A percentile compares a stretch with the other conserved stretches of the same genome.
Evolutionary conservation across 2,329 filamentous ascomycete species (phyloP).

Genomic region (Trichoderma polysporum): DNA sequence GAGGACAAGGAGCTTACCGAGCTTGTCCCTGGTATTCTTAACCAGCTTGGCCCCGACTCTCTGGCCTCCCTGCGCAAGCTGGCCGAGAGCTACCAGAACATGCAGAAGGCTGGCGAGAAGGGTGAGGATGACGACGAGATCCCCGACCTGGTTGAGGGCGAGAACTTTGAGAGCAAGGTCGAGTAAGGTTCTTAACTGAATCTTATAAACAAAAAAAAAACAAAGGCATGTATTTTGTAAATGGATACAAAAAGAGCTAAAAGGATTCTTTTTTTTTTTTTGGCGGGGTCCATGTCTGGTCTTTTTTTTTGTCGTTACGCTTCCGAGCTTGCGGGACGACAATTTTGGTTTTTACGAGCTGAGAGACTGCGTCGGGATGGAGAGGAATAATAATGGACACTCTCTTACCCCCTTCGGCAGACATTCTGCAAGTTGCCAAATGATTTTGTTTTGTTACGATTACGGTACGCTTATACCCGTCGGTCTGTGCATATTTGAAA

Average conservation of each 20-base stretch:
- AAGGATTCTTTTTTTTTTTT: not conserved
- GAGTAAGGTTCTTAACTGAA: slow-evolving; percentile 60
- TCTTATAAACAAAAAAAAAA: not conserved
- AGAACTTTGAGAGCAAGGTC: slow-evolving; percentile 98
- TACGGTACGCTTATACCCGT: slow-evolving; percentile 15
- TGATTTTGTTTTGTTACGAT: slow-evolving; percentile 22
- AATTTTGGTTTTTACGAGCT: slow-evolving; percentile 12
- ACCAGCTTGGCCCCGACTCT: slow-evolving; percentile 98
- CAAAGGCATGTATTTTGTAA: slow-evolving; percentile 15
- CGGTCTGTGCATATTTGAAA: slow-evolving; percentile 24
- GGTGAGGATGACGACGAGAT: slow-evolving; percentile 91
- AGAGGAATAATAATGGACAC: slow-evolving; percentile 13
- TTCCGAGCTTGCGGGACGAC: slow-evolving; percentile 11
- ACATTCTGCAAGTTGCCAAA: slow-evolving; percentile 29
- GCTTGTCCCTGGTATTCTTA: slow-evolving; percentile 97
- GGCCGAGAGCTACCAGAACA: slow-evolving; percentile 98
- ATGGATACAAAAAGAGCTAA: slow-evolving; percentile 12
- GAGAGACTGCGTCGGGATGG: slow-evolving; percentile 16
- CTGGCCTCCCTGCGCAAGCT: slow-evolving; percentile 97
- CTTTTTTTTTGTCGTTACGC: slow-evolving; percentile 4
- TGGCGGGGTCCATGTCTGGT: slow-evolving; percentile 11
- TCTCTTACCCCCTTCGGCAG: slow-evolving; percentile 27
- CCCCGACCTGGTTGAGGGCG: slow-evolving; percentile 91
- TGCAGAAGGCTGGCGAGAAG: slow-evolving; percentile 85
- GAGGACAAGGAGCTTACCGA: slow-evolving; percentile 99